A percentile compares a stretch with the other conserved stretches of the same genome.
phyloP scores from a whole-genome alignment of 2,329 filamentous ascomycete genomes.

The Fusarium neocosmosporiellum region DNA sequence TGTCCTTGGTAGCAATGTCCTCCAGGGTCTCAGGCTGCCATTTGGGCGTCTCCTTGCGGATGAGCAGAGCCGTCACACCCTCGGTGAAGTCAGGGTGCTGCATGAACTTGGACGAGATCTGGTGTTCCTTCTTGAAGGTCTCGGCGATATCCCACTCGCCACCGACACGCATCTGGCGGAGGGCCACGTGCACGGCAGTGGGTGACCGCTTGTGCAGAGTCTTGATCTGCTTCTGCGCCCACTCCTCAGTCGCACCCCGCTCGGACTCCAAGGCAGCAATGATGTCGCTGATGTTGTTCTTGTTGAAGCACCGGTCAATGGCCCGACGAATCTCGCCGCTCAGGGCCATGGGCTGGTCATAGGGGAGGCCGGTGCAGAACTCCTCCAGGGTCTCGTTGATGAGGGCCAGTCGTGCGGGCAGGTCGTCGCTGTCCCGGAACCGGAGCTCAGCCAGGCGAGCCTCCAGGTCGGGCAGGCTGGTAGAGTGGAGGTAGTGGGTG shows the following conservation, averaged over 20 bases:
- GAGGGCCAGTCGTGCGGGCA: slow-evolving; percentile 72
- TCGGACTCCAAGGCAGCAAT: slow-evolving; percentile 72
- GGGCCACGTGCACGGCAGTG: slow-evolving; percentile 84
- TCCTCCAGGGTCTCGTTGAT: slow-evolving; percentile 93
- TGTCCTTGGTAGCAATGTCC: slow-evolving; percentile 67
- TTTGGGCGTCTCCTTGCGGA: slow-evolving; percentile 74
- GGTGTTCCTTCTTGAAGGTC: slow-evolving; percentile 87
- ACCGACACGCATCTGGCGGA: slow-evolving; percentile 84
- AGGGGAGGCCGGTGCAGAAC: slow-evolving; percentile 86
- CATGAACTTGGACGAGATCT: slow-evolving; percentile 91
- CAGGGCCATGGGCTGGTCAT: slow-evolving; percentile 75
- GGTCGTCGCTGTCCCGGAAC: slow-evolving; percentile 80
- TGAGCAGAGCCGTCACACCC: slow-evolving; percentile 85
- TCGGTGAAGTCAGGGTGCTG: slow-evolving; percentile 89
- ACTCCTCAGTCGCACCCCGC: slow-evolving; percentile 67
- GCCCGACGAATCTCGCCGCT: slow-evolving; percentile 78
- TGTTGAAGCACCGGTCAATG: slow-evolving; percentile 86
- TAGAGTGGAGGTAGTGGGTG: slow-evolving; percentile 96
- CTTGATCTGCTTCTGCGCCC: slow-evolving; percentile 81
- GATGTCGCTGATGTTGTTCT: slow-evolving; percentile 76
- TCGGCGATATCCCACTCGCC: slow-evolving; percentile 82
- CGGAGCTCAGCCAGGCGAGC: slow-evolving; percentile 87
- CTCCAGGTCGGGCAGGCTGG: slow-evolving; percentile 83
- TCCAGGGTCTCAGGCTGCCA: slow-evolving; percentile 82
- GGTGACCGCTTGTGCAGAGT: slow-evolving; percentile 85